phyloP scores from a whole-genome alignment of 768 basidiomycete genomes.

The Leccinum pellstonianum region DNA sequence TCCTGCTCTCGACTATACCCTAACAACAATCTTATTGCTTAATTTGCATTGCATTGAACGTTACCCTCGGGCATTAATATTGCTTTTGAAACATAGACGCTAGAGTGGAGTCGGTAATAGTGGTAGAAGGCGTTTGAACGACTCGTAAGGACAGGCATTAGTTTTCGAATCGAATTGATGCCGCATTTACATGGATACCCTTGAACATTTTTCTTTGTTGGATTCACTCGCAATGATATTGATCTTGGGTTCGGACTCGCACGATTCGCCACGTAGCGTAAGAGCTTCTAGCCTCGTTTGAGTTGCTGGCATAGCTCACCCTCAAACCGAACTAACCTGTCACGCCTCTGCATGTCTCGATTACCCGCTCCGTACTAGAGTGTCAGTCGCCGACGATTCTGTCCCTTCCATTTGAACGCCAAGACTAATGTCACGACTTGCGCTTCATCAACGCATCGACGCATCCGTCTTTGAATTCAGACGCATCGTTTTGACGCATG shows the following conservation, averaged over 20 bases:
- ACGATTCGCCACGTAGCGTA: no score
- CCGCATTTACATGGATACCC: neutral
- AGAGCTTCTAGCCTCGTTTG: no score
- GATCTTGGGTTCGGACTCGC: neutral
- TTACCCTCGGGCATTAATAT: neutral
- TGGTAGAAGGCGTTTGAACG: neutral
- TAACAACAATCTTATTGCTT: constrained; percentile 14
- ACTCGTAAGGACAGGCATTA: neutral
- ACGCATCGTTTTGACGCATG: neutral
- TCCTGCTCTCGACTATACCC: neutral
- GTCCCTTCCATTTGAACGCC: neutral
- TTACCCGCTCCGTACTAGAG: no score
- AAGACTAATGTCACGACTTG: neutral
- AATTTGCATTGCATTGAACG: constrained; percentile 11
- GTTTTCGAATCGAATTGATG: neutral
- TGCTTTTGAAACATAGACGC: neutral
- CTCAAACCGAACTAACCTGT: no score
- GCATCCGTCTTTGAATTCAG: neutral
- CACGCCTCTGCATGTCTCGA: no score
- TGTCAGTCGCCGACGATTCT: neutral
- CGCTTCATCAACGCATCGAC: neutral
- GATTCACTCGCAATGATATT: neutral
- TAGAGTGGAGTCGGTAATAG: neutral
- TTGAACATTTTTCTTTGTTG: neutral
- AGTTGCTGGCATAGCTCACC: no score